Conservation (phyloP, 1,284 basidiomycete species). For the Tetrapyrgos nigripes region DNA sequence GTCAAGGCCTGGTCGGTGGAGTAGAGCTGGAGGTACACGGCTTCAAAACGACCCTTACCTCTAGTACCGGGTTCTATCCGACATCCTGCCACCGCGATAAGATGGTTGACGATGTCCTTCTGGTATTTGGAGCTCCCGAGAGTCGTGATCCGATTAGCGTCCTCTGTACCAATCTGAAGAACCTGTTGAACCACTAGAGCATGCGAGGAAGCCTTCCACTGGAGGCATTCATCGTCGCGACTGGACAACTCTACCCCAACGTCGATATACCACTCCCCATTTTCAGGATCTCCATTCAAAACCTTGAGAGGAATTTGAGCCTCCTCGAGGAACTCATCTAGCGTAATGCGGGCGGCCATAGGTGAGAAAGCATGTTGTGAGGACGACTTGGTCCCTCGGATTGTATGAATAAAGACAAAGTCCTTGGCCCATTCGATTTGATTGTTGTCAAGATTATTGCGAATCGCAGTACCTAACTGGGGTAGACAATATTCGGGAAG, state of each 20-base stretch:
- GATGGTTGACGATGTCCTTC: not conserved
- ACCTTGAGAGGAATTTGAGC: conserved; percentile 10
- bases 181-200: not conserved
- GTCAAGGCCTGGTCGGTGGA: conserved; percentile 29
- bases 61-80: conserved; percentile 1
- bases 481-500: conserved; percentile 13
- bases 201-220: not conserved
- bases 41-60: not conserved
- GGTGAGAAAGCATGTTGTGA: conserved; percentile 20
- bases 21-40: conserved; percentile 30
- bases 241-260: conserved; percentile 24
- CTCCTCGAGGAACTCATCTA: conserved; percentile 16
- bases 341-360: no score
- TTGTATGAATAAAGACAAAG: conserved; percentile 29
- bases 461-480: conserved; percentile 20
- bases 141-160: conserved; percentile 1
- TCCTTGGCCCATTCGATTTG: conserved; percentile 22
- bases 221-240: not conserved
- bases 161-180: not conserved
- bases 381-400: conserved; percentile 30
- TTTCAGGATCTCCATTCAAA: no score
- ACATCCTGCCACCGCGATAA: conserved; percentile 4
- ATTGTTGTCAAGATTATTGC: conserved; percentile 15
- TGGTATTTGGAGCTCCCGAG: conserved; percentile 1
- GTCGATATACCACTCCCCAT: conserved; percentile 20